Evolutionary conservation across 495 filamentous ascomycete genomes (phyloP).

Genomic region (Aspergillus sclerotiicarbonarius): DNA sequence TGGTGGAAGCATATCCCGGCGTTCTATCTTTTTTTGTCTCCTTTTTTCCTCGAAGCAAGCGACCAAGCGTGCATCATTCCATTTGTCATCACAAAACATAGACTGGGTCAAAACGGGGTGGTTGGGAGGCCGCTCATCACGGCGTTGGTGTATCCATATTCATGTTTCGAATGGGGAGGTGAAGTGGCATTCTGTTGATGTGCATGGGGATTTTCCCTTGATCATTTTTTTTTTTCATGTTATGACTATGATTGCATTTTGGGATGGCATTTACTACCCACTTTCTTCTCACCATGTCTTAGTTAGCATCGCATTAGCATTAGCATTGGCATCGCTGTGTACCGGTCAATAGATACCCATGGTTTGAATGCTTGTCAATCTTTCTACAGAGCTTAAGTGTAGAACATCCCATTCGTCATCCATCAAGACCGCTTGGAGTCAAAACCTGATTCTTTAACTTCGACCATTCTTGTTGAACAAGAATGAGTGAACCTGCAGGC

Average conservation of each 20-base stretch:
- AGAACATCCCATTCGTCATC: background rate
- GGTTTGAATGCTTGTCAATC: slow-evolving; percentile 11
- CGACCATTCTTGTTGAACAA: too few species aligned
- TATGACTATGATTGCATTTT: background rate
- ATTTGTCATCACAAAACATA: slow-evolving; percentile 21
- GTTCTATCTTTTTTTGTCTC: slow-evolving; percentile 22
- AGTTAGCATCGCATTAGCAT: slow-evolving; percentile 7
- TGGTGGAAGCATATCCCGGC: slow-evolving; percentile 31
- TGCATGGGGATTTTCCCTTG: background rate
- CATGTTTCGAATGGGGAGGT: background rate
- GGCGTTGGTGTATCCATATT: slow-evolving; percentile 14
- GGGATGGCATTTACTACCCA: background rate
- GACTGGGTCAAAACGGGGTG: slow-evolving; percentile 14
- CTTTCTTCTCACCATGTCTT: background rate
- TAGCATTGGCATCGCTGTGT: slow-evolving; percentile 13
- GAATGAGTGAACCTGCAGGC: too few species aligned
- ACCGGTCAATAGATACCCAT: slow-evolving; percentile 21
- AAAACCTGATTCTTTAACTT: background rate
- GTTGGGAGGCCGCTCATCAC: slow-evolving; percentile 14
- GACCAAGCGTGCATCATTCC: slow-evolving; percentile 23
- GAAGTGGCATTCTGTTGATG: background rate
- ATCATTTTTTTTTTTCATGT: background rate
- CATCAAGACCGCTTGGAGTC: too few species aligned
- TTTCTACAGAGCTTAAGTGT: background rate
- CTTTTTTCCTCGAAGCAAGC: slow-evolving; percentile 17